Evolutionary conservation across 257 asterid species (phyloP).

Genomic region (Solanum chmielewskii): DNA sequence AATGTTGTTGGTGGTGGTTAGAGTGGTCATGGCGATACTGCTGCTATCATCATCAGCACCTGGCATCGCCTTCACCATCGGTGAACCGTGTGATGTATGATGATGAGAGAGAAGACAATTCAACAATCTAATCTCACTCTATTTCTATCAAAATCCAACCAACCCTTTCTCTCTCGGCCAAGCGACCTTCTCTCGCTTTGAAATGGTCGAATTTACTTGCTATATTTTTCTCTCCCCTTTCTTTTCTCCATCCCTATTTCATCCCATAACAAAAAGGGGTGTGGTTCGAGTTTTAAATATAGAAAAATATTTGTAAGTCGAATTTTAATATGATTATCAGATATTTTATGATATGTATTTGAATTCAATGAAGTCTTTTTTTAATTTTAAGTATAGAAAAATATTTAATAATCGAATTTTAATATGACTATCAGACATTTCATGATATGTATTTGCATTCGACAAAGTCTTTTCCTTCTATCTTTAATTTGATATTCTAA

Average conservation of each 20-base stretch:
- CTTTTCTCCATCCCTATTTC: background rate
- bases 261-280: too few species aligned
- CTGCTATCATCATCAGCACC: conserved; percentile 3
- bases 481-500: too few species aligned
- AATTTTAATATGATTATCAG: too few species aligned
- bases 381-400: too few species aligned
- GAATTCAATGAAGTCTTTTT: too few species aligned
- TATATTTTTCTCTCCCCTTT: background rate
- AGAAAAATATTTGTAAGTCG: too few species aligned
- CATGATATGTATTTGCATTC: too few species aligned
- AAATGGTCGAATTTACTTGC: background rate
- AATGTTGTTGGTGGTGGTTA: conserved; percentile 19
- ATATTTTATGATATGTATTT: too few species aligned
- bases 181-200: conserved; percentile 5
- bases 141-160: background rate
- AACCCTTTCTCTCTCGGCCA: background rate
- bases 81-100: conserved; percentile 13
- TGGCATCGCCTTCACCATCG: conserved; percentile 61
- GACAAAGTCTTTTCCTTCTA: too few species aligned
- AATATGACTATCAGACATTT: too few species aligned
- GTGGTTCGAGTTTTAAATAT: too few species aligned
- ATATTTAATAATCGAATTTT: too few species aligned
- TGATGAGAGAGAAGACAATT: background rate
- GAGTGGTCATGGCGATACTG: background rate
- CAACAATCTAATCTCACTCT: background rate